Conservation (phyloP, 495 filamentous ascomycete genomes). For the Bathelium albidoporum region DNA sequence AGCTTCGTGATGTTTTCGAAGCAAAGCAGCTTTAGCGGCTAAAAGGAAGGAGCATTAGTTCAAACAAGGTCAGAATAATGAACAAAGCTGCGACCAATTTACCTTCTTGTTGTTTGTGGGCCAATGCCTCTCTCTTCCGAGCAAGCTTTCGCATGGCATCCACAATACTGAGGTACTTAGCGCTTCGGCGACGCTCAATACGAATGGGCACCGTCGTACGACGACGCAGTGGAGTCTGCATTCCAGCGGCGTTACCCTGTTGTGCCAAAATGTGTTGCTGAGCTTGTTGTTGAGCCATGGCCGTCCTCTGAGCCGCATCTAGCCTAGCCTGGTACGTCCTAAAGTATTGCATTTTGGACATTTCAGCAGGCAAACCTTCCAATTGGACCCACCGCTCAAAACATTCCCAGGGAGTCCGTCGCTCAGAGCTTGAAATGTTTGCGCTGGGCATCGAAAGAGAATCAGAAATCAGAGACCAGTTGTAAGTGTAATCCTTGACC, state of each 20-base stretch:
- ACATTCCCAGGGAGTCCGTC: constrained; percentile 95
- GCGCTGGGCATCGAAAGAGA: constrained; percentile 62
- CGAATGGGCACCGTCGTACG: constrained; percentile 62
- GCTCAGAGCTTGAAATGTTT: constrained; percentile 73
- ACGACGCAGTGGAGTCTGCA: constrained; percentile 47
- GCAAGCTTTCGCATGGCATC: constrained; percentile 93
- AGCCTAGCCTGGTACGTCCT: constrained; percentile 69
- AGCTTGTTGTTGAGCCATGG: constrained; percentile 50
- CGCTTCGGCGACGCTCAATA: constrained; percentile 76
- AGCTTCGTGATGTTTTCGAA: constrained; percentile 31
- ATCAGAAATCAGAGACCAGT: constrained; percentile 86
- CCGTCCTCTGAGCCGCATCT: constrained; percentile 63
- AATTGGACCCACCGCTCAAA: constrained; percentile 92
- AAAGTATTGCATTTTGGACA: constrained; percentile 90
- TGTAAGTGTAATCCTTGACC: constrained; percentile 88
- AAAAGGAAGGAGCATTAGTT: constrained; percentile 8
- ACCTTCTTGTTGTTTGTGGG: constrained; percentile 81
- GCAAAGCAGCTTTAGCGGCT: constrained; percentile 32
- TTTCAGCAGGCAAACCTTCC: constrained; percentile 79
- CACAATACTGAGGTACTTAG: constrained; percentile 74
- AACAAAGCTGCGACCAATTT: constrained; percentile 17
- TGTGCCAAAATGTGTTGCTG: constrained; percentile 47
- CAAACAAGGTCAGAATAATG: background rate
- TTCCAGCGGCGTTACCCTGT: constrained; percentile 45
- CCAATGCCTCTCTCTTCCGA: constrained; percentile 76